Conservation (phyloP, 2,329 filamentous ascomycete species). For the Trichothecium roseum region DNA sequence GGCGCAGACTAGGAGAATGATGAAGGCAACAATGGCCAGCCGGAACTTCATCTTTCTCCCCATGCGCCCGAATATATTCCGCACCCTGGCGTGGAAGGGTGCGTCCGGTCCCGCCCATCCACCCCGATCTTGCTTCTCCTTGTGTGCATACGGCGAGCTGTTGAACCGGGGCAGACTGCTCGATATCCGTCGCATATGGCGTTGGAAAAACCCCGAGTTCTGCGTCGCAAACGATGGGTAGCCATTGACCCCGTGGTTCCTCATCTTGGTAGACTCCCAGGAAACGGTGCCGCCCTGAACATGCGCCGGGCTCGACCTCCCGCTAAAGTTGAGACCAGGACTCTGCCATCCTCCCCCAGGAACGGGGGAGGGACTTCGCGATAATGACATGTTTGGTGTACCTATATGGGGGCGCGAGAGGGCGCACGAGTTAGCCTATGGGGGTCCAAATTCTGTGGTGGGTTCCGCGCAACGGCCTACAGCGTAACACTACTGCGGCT, state of each 20-base stretch:
- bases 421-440: conserved; percentile 15
- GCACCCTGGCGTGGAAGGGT: conserved; percentile 35
- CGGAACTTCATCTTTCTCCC: conserved; percentile 57
- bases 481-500: background rate
- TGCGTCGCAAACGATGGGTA: conserved; percentile 73
- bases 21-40: conserved; percentile 44
- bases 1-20: conserved; percentile 52
- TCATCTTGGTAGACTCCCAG: conserved; percentile 76
- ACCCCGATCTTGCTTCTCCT: conserved; percentile 62
- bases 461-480: too few relatives aligned
- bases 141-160: conserved; percentile 53
- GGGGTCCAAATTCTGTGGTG: too few relatives aligned
- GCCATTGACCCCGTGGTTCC: conserved; percentile 60
- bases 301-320: conserved; percentile 55
- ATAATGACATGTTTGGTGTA: conserved; percentile 67
- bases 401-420: conserved; percentile 21
- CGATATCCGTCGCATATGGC: conserved; percentile 73
- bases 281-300: conserved; percentile 51
- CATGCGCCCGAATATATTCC: conserved; percentile 36
- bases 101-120: conserved; percentile 33
- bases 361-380: conserved; percentile 77
- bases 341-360: conserved; percentile 83
- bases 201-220: conserved; percentile 78
- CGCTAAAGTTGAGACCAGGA: conserved; percentile 65
- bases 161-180: conserved; percentile 68